Percentiles rank a stretch among this genome's conserved stretches.
phyloP scores from a whole-genome alignment of 2,329 filamentous ascomycete genomes.

The Daldinia eschscholtzii region DNA sequence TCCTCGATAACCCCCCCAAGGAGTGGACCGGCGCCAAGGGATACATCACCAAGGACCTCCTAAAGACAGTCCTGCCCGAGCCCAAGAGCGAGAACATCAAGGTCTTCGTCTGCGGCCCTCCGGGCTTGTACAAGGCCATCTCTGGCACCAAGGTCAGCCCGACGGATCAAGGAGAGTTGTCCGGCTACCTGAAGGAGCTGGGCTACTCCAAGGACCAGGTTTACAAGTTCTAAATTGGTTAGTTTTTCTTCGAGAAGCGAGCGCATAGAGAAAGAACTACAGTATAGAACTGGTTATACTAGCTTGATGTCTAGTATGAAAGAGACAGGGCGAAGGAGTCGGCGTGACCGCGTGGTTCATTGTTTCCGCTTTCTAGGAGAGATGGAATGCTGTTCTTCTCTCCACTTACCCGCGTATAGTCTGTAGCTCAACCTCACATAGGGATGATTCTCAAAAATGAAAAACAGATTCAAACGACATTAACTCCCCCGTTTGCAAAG shows the following conservation, averaged over 20 bases:
- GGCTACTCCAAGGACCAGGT: conserved; percentile 91
- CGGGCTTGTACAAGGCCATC: conserved; percentile 92
- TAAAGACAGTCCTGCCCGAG: conserved; percentile 95
- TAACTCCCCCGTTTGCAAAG: neutral
- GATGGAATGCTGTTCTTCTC: conserved; percentile 13
- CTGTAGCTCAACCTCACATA: conserved; percentile 19
- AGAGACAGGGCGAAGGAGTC: neutral
- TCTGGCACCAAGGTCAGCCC: conserved; percentile 91
- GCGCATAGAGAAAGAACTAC: conserved; percentile 5
- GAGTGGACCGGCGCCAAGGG: conserved; percentile 83
- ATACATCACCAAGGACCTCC: conserved; percentile 86
- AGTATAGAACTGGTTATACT: conserved; percentile 10
- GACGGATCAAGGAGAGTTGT: conserved; percentile 92
- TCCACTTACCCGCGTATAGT: conserved; percentile 19
- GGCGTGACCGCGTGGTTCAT: neutral
- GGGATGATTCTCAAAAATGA: conserved; percentile 7
- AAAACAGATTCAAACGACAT: conserved; percentile 16
- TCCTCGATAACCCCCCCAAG: conserved; percentile 86
- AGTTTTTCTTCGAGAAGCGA: neutral
- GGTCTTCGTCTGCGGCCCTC: conserved; percentile 95
- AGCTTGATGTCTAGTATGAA: conserved; percentile 12
- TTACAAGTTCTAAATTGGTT: conserved; percentile 81
- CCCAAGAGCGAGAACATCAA: conserved; percentile 94
- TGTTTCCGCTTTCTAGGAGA: conserved; percentile 24
- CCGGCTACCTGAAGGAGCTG: conserved; percentile 83